Evolutionary conservation across 2,329 filamentous ascomycete genomes (phyloP).

Genomic region (Scedosporium minutisporum): DNA sequence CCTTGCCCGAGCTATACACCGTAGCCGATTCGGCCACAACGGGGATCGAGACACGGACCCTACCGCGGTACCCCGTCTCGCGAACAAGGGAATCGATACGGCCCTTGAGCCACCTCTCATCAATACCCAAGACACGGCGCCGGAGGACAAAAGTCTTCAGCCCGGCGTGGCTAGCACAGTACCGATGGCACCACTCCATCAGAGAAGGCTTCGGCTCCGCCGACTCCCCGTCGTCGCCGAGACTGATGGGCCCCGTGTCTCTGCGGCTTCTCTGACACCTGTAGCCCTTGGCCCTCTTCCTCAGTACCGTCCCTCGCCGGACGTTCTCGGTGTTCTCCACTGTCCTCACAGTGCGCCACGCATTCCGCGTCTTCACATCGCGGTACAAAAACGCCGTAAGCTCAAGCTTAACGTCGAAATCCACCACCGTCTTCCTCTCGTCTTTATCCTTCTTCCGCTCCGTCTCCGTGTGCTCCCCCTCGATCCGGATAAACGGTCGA

Average conservation of each 20-base stretch:
- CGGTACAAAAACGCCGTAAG: conserved; percentile 48
- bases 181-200: conserved; percentile 58
- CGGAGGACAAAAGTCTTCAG: conserved; percentile 48
- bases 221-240: conserved; percentile 30
- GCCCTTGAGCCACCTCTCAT: conserved; percentile 41
- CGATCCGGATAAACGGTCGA: conserved; percentile 40
- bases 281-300: conserved; percentile 38
- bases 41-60: conserved; percentile 49
- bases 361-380: conserved; percentile 26
- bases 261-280: conserved; percentile 15
- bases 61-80: conserved; percentile 58
- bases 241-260: conserved; percentile 13
- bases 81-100: conserved; percentile 48
- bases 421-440: conserved; percentile 37
- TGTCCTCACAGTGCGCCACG: conserved; percentile 36
- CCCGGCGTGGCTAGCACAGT: conserved; percentile 45
- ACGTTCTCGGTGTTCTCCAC: conserved; percentile 50
- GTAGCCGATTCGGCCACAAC: conserved; percentile 46
- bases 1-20: conserved; percentile 51
- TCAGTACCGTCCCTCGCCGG: conserved; percentile 54
- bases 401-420: conserved; percentile 52
- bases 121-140: conserved; percentile 48
- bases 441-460: conserved; percentile 34
- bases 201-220: conserved; percentile 15
- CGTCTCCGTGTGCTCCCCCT: conserved; percentile 42